phyloP scores from a whole-genome alignment of 2,329 filamentous ascomycete species.

The Stagonosporopsis chrysanthemi region DNA sequence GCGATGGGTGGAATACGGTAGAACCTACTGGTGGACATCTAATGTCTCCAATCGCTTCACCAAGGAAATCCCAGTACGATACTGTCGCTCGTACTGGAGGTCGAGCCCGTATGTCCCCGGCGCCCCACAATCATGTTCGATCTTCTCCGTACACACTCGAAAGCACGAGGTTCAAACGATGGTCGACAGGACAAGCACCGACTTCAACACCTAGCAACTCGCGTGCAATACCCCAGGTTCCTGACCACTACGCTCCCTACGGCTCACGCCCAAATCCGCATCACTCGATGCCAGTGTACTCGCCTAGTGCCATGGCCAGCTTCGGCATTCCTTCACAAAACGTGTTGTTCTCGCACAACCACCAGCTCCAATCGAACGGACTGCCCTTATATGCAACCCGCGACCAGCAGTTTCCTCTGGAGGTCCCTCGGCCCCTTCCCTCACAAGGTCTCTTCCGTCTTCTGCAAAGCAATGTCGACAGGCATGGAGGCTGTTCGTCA shows the following conservation, averaged over 20 bases:
- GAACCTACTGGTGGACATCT: constrained; percentile 70
- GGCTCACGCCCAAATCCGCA: constrained; percentile 62
- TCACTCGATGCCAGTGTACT: constrained; percentile 50
- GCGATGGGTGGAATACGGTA: constrained; percentile 72
- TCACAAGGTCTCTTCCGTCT: constrained; percentile 77
- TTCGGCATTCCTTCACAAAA: constrained; percentile 46
- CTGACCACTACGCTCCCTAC: constrained; percentile 69
- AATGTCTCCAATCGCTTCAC: constrained; percentile 76
- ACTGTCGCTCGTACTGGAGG: constrained; percentile 60
- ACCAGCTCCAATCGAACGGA: constrained; percentile 63
- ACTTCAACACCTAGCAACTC: constrained; percentile 69
- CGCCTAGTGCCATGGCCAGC: constrained; percentile 41
- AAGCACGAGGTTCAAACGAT: constrained; percentile 72
- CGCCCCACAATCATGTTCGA: constrained; percentile 71
- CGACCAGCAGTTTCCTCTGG: constrained; percentile 60
- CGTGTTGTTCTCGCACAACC: constrained; percentile 50
- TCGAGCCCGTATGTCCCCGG: constrained; percentile 74
- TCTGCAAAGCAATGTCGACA: constrained; percentile 77
- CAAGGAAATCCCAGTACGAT: constrained; percentile 68
- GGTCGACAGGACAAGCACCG: constrained; percentile 70
- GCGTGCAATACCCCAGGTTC: constrained; percentile 62
- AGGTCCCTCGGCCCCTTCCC: constrained; percentile 66
- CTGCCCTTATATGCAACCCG: constrained; percentile 57
- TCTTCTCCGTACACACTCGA: constrained; percentile 76
- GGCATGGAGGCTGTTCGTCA: constrained; percentile 66